Conservation (phyloP, 371 early-diverging fungal species). For the Rhizopus arrhizus region DNA sequence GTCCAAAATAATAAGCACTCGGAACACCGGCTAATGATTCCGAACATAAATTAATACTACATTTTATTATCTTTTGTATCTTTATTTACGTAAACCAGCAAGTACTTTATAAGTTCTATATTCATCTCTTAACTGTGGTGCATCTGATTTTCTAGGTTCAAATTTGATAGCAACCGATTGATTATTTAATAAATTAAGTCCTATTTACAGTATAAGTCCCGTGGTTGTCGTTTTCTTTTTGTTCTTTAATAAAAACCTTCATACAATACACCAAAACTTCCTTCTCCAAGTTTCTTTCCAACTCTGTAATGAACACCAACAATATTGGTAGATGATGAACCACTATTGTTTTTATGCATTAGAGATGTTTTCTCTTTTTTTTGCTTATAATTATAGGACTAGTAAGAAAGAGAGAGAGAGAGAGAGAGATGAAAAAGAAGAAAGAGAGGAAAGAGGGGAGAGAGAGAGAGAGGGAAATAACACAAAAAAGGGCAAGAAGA, state of each 20-base stretch:
- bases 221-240: constrained; percentile 13
- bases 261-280: constrained; percentile 93
- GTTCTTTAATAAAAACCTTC: constrained; percentile 65
- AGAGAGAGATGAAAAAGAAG: not conserved
- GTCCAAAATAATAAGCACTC: constrained; percentile 89
- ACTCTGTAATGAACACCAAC: constrained; percentile 94
- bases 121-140: constrained; percentile 93
- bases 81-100: constrained; percentile 66
- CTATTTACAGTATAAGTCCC: constrained; percentile 26
- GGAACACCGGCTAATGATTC: constrained; percentile 76
- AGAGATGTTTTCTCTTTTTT: not conserved
- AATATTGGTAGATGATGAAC: constrained; percentile 50
- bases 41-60: constrained; percentile 19
- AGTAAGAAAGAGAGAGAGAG: not conserved
- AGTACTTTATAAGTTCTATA: constrained; percentile 90
- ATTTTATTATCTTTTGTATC: not conserved
- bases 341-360: constrained; percentile 20
- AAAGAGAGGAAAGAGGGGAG: not conserved
- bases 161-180: constrained; percentile 92
- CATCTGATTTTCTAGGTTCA: constrained; percentile 92
- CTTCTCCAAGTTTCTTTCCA: constrained; percentile 78
- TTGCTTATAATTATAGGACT: not conserved
- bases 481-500: not conserved
- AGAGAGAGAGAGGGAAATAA: not conserved
- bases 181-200: constrained; percentile 77